Evolutionary conservation across 1,284 basidiomycete genomes (phyloP).

Genomic region (Stygiomarasmius scandens): DNA sequence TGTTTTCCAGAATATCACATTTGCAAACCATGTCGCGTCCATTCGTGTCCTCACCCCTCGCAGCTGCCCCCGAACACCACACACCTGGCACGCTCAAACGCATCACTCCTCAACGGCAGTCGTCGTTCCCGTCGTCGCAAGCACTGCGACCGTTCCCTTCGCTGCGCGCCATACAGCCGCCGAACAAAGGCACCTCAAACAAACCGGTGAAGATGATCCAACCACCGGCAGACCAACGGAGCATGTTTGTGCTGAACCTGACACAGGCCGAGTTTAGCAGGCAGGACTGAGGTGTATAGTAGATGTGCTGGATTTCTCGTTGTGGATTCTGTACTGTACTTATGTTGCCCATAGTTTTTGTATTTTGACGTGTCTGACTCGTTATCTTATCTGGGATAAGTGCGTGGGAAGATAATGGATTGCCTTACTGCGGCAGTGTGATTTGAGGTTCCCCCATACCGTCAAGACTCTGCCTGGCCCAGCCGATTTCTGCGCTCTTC

Average conservation of each 20-base stretch:
- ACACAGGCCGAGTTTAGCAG: conserved; percentile 80
- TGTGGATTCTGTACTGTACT: not conserved
- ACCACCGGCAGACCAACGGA: conserved; percentile 69
- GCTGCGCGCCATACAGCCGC: conserved; percentile 36
- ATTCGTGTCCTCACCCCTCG: conserved; percentile 63
- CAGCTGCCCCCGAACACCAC: conserved; percentile 34
- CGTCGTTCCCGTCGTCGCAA: conserved; percentile 67
- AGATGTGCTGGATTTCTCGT: conserved; percentile 6
- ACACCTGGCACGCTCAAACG: conserved; percentile 16
- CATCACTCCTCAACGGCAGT: conserved; percentile 38
- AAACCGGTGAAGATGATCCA: conserved; percentile 68
- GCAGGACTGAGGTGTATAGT: conserved; percentile 51
- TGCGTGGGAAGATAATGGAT: not conserved
- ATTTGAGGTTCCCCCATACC: conserved; percentile 4
- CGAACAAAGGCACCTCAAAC: not conserved
- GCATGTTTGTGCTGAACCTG: conserved; percentile 73
- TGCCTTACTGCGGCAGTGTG: not conserved
- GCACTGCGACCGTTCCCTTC: conserved; percentile 74
- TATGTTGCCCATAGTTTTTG: conserved; percentile 6
- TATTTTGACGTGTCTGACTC: conserved; percentile 25
- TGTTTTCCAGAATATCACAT: conserved; percentile 13
- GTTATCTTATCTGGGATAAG: conserved; percentile 22
- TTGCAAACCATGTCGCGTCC: conserved; percentile 45
- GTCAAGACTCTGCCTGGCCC: conserved; percentile 2
- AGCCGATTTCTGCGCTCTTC: conserved; percentile 29